Conservation (phyloP, 2,329 filamentous ascomycete genomes). For the Colletotrichum salicis region DNA sequence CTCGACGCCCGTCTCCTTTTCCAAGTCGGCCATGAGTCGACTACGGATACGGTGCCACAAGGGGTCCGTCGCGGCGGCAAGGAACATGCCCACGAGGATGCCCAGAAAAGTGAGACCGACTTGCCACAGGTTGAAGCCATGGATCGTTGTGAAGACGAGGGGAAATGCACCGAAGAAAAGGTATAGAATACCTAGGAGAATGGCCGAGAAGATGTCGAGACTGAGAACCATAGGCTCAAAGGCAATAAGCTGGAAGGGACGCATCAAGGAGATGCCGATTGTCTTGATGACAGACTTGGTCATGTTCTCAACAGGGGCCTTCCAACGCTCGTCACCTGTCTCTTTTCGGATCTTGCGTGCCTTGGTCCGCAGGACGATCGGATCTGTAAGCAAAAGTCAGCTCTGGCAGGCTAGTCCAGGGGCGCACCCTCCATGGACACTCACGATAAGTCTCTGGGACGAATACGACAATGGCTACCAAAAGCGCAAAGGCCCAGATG, state of each 20-base stretch:
- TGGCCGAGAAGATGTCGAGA: constrained; percentile 83
- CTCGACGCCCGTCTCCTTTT: constrained; percentile 59
- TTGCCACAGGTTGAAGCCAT: constrained; percentile 83
- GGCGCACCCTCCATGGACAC: constrained; percentile 40
- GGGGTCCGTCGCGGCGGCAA: constrained; percentile 70
- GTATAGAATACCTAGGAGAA: constrained; percentile 88
- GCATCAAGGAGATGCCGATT: constrained; percentile 67
- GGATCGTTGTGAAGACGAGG: constrained; percentile 78
- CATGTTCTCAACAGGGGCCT: constrained; percentile 79
- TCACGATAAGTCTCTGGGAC: constrained; percentile 89
- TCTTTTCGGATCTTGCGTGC: constrained; percentile 75
- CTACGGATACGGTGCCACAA: constrained; percentile 72
- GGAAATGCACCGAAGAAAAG: constrained; percentile 92
- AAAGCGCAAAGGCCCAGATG: constrained; percentile 79
- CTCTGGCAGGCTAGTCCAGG: not conserved
- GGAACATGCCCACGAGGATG: constrained; percentile 74
- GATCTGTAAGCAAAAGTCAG: constrained; percentile 52
- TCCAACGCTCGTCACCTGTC: constrained; percentile 81
- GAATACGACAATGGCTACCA: constrained; percentile 72
- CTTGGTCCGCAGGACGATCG: constrained; percentile 78
- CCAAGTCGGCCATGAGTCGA: constrained; percentile 65
- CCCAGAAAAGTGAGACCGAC: constrained; percentile 82
- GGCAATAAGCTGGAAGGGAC: constrained; percentile 82
- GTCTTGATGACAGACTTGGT: constrained; percentile 74
- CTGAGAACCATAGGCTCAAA: constrained; percentile 88